These are phyloP conservation scores for Bryoerythrophyllum caledonicum DNA, from an alignment of 225 moss, liverwort and hornwort species.

Conservation along the genomic window DNA sequence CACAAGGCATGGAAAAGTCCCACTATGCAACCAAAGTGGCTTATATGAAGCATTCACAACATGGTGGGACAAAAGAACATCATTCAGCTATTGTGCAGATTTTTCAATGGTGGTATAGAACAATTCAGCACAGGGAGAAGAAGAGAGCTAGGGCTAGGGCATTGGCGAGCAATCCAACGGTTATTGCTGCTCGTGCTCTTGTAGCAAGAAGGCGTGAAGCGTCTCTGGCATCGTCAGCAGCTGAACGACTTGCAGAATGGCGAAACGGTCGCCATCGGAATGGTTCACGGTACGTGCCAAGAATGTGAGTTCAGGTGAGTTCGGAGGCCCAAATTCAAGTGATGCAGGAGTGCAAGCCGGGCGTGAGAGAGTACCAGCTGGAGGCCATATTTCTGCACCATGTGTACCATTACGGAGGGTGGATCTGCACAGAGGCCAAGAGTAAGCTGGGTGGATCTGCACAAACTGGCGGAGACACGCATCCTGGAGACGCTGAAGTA, in stretches of 20 bases:
- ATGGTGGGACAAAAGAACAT: background rate
- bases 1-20: background rate
- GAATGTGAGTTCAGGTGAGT: too few relatives aligned
- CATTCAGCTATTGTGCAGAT: background rate
- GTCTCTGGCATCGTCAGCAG: background rate
- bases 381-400: too few relatives aligned
- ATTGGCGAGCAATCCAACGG: background rate
- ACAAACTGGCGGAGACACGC: too few relatives aligned
- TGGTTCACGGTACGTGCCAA: background rate
- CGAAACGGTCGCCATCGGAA: background rate
- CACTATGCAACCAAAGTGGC: background rate
- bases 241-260: background rate
- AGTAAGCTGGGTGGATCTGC: too few relatives aligned
- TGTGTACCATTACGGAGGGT: too few relatives aligned
- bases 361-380: too few relatives aligned
- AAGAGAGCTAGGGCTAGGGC: background rate
- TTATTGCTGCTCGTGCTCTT: background rate
- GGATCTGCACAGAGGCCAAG: too few relatives aligned
- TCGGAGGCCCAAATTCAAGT: too few relatives aligned
- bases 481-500: too few relatives aligned
- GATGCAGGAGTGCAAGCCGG: too few relatives aligned
- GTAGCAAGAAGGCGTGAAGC: background rate
- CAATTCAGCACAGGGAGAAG: background rate
- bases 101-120: background rate
- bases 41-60: background rate